Base-by-base conservation (phyloP, 2,329 filamentous ascomycete species). In the Exophiala bonariae region DNA sequence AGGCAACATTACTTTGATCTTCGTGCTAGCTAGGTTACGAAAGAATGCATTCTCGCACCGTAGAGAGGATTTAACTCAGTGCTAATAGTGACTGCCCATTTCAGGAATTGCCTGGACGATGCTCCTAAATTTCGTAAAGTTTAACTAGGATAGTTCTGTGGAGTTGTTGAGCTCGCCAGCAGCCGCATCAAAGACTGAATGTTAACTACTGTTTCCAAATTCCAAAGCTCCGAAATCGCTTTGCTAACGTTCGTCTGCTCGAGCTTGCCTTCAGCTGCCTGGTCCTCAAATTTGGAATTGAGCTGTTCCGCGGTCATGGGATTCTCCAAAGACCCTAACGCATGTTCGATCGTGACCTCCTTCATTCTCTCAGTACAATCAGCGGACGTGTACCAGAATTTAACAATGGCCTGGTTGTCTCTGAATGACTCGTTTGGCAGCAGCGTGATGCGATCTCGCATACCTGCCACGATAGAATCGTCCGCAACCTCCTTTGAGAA, bases 301-400 rank as follows among this genome's bases (percentile, higher is more conserved):
- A 41, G 23, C 16, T 41, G 38, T 18, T 41, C 8, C n/a, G n/a
- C 23, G 11, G 38, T 41, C 38, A 41, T 41, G 38, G 38, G 38
- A 22, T 41, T 41, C 8, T 41, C 38, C 23, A 41, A 30, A 4
- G 38, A 41, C 11, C 38, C 38, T 16, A 28, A 13, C 7, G 22
- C 38, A 41, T 41, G 19, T 16, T 41, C 22, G 20, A 41, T 41
- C 2, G 14, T n/a, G 6, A 41, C 19, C 13, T 41, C 38, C 22
- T 41, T 41, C 11, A 30, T 18, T 14, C 10, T 41, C n/a, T 41
- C 38, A 26, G 19, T 4, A 16, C 38, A 20, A 14, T 28, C 38
- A n/a, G 13, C 38, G 10, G 19, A 20, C n/a, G 14, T 23, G 22
- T 41, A 41, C 23, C n/a, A 13, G 22, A 41, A 41, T 28, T 41